Conservation (phyloP, 2,329 filamentous ascomycete species). For the Colletotrichum tanaceti region DNA sequence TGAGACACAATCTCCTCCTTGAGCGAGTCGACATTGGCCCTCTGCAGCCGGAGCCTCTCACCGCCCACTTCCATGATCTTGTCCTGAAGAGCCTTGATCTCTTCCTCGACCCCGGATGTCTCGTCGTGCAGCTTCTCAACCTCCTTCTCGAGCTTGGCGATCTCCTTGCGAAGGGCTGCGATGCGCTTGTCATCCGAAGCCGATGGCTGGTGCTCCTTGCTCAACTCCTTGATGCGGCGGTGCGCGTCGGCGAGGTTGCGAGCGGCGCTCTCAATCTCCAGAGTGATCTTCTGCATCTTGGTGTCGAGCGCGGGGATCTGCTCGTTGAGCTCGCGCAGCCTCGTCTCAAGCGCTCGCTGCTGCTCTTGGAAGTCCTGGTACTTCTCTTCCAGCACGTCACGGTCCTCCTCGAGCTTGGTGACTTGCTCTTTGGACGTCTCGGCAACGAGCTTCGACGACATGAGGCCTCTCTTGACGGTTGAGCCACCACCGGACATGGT, state of each 20-base stretch:
- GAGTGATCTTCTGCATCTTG: slow-evolving; percentile 86
- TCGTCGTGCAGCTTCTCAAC: slow-evolving; percentile 83
- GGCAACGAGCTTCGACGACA: slow-evolving; percentile 95
- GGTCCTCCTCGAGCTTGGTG: slow-evolving; percentile 84
- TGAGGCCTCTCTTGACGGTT: slow-evolving; percentile 88
- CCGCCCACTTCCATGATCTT: slow-evolving; percentile 99
- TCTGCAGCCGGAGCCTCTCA: slow-evolving; percentile 89
- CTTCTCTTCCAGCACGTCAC: slow-evolving; percentile 84
- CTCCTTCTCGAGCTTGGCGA: slow-evolving; percentile 79
- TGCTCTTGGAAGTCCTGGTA: slow-evolving; percentile 88
- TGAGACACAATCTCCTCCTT: slow-evolving; percentile 87
- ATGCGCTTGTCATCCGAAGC: slow-evolving; percentile 83
- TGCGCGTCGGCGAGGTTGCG: slow-evolving; percentile 87
- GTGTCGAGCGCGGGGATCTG: slow-evolving; percentile 88
- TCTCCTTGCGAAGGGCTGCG: slow-evolving; percentile 79
- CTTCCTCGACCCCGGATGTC: slow-evolving; percentile 89
- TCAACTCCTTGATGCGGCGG: slow-evolving; percentile 86
- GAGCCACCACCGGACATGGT: slow-evolving; percentile 98
- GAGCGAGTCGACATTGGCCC: slow-evolving; percentile 87
- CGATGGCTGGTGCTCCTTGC: slow-evolving; percentile 82
- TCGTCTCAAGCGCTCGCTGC: slow-evolving; percentile 81
- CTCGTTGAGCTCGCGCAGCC: slow-evolving; percentile 77
- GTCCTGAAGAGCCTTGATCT: slow-evolving; percentile 92
- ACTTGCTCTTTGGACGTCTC: slow-evolving; percentile 92
- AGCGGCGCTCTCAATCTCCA: slow-evolving; percentile 89